Evolutionary conservation across 2,329 filamentous ascomycete genomes (phyloP), one percentile per base, ranked within the genome.

Genomic region (Colletotrichum agaves): DNA sequence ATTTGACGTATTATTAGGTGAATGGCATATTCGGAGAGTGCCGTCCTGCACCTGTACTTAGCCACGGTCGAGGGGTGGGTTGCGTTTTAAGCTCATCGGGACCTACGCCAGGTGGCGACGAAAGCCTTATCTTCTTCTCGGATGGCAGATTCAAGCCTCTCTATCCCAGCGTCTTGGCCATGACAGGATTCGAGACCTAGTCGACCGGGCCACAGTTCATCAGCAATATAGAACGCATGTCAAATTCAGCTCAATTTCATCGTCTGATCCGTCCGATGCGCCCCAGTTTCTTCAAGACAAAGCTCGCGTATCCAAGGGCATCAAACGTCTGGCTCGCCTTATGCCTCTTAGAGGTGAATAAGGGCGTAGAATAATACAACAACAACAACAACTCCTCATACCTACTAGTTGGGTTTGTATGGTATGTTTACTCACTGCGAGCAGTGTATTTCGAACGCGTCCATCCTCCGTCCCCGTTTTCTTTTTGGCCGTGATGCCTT

Each of bases 381-480:
- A n/a, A n/a, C n/a, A n/a, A n/a, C n/a, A n/a, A n/a, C n/a, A n/a
- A n/a, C n/a, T n/a, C n/a, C 23, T 27, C 12, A 35, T 35, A 15
- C 19, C 27, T 23, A 7, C 11, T 8, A 31, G 5, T 17, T 27
- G 8, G 10, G 6, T 46, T n/a, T 12, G 23, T n/a, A 50, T n/a
- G 23, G 23, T n/a, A 50, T n/a, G 23, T 10, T 6, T 4, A 17
- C 58, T 57, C 6, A 62, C 23, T 11, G 2, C 11, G 3, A 12
- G 73, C 1, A 80, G 78, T 74, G 12, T 80, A 79, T 60, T 81
- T 81, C 57, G 65, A 73, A 4, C 72, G 78, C 19, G 55, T 79
- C 2, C 78, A 81, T 61, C 77, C 77, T 4, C 60, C 79, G 0
- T 78, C 79, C 62, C 78, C 79, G 1, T 80, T 81, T 60, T 71